These are phyloP conservation scores for Knufia petricola DNA, from an alignment of 2,329 filamentous ascomycete species.

Conservation along the genomic window DNA sequence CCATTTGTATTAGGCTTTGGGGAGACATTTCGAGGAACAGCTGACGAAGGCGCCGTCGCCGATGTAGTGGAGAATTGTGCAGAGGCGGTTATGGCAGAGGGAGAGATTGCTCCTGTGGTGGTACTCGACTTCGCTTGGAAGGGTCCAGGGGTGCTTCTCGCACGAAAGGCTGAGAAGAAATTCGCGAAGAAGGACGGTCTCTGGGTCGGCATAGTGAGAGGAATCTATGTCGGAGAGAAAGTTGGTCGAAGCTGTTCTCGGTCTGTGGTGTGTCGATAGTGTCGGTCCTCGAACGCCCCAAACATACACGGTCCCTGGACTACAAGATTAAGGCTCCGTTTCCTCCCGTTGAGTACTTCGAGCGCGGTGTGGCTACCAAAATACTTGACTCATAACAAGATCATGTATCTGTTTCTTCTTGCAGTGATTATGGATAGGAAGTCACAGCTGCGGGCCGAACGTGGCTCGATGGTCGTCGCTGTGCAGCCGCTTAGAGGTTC, in stretches of 20 bases:
- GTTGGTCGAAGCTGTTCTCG: background rate
- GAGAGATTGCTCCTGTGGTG: conserved; percentile 26
- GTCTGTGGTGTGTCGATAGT: background rate
- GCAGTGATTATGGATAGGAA: too few species aligned
- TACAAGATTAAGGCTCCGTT: too few species aligned
- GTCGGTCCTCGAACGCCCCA: background rate
- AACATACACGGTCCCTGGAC: too few species aligned
- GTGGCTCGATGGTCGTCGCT: too few species aligned
- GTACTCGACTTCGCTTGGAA: conserved; percentile 46
- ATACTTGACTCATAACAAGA: too few species aligned
- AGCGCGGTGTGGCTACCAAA: too few species aligned
- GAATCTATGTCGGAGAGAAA: background rate
- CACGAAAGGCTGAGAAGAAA: conserved; percentile 58
- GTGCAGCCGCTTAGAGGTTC: too few species aligned
- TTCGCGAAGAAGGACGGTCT: conserved; percentile 52
- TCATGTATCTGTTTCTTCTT: too few species aligned
- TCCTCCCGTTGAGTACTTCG: background rate
- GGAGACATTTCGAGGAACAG: conserved; percentile 38
- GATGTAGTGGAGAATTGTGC: conserved; percentile 29
- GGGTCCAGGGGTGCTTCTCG: conserved; percentile 42
- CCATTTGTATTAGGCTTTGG: conserved; percentile 31
- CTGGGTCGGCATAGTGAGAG: conserved; percentile 50
- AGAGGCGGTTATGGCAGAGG: conserved; percentile 27
- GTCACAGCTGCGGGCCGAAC: too few species aligned
- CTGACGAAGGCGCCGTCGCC: conserved; percentile 32